These are phyloP conservation scores for Athelia psychrophila DNA, from an alignment of 1,284 basidiomycete species.

Conservation along the genomic window DNA sequence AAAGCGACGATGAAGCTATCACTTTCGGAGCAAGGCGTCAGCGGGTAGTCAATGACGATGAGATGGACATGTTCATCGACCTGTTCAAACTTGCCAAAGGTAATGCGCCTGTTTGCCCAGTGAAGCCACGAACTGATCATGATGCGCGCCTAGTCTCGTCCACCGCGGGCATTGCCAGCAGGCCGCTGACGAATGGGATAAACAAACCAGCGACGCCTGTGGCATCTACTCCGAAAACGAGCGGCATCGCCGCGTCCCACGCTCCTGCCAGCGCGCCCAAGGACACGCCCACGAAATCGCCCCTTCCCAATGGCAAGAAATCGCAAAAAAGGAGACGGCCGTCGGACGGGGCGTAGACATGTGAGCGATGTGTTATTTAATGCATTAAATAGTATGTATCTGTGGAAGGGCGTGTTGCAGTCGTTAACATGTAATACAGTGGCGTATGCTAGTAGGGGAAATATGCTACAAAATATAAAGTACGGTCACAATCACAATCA, in stretches of 20 bases:
- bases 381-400: too few species aligned
- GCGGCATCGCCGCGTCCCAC: background rate
- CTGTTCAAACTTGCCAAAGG: constrained; percentile 38
- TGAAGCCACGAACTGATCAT: background rate
- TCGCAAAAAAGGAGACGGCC: background rate
- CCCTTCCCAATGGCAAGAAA: background rate
- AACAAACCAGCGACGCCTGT: background rate
- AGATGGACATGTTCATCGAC: constrained; percentile 46
- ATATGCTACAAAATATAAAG: too few species aligned
- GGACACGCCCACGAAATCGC: background rate
- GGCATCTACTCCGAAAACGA: background rate
- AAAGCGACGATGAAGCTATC: constrained; percentile 23
- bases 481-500: too few species aligned
- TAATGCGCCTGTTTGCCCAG: background rate
- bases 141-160: background rate
- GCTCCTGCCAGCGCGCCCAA: background rate
- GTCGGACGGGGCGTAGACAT: background rate
- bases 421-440: too few species aligned
- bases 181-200: background rate
- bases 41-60: constrained; percentile 39
- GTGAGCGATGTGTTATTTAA: too few species aligned
- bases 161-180: background rate
- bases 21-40: constrained; percentile 21
- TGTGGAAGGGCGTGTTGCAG: too few species aligned
- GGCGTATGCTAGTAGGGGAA: too few species aligned